These are phyloP conservation scores for Scutellaria minor DNA, from an alignment of 257 asterid species.

Conservation along the genomic window DNA sequence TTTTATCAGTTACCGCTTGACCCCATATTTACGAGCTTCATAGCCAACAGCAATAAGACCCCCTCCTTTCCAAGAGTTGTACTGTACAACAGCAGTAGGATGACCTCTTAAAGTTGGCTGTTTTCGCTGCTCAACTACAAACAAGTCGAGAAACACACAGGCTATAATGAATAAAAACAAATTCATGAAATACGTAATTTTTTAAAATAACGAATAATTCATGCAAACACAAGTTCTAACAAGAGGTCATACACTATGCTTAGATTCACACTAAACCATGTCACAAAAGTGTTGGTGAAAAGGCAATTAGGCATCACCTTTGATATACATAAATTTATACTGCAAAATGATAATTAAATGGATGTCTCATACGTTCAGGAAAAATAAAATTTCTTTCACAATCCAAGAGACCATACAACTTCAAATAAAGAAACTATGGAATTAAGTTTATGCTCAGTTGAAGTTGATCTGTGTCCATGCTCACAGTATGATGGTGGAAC, in stretches of 20 bases:
- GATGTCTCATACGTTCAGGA: too few relatives aligned
- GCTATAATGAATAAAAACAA: not conserved
- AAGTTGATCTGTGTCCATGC: too few relatives aligned
- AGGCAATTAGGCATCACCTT: too few relatives aligned
- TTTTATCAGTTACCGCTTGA: conserved; percentile 68
- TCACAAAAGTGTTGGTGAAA: not conserved
- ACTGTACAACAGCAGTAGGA: conserved; percentile 98
- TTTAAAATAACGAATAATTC: not conserved
- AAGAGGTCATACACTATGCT: not conserved
- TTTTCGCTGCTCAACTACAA: conserved; percentile 89
- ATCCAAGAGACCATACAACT: conserved; percentile 12
- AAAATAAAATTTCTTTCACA: not conserved
- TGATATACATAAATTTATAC: too few relatives aligned
- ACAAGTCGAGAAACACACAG: conserved; percentile 28
- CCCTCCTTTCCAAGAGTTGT: conserved; percentile 96
- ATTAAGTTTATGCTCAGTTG: not conserved
- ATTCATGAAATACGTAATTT: conserved; percentile 3
- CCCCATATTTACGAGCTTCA: conserved; percentile 90
- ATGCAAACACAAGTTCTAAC: not conserved
- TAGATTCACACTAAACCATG: conserved; percentile 18
- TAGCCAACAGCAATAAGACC: conserved; percentile 94
- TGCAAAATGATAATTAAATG: too few relatives aligned
- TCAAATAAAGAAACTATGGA: not conserved
- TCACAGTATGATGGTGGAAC: not conserved
- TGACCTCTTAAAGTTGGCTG: conserved; percentile 76